Base-by-base conservation (phyloP, 2,329 filamentous ascomycete genomes). In the Nothophaeocryptopus gaeumannii region DNA sequence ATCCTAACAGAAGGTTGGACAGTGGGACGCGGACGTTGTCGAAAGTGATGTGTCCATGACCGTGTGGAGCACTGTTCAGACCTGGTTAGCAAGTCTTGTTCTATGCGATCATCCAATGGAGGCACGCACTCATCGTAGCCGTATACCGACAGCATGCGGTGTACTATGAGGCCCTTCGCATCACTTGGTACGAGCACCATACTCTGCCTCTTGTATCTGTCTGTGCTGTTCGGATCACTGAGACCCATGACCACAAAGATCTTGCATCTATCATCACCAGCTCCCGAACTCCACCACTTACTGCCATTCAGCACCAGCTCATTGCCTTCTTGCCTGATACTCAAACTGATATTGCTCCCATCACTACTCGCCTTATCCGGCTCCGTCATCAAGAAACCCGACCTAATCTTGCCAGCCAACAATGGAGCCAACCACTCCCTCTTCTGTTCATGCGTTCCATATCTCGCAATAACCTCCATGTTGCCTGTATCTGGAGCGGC, bases 241-340 rank as follows among this genome's bases (percentile, higher is more conserved):
- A 97, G 96, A 73, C 89, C 93, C 88, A 99, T 96, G 63, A 96
- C 90, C 55, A 99, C 85, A 75, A 96, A 97, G 69, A 99, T 78
- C 71, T 87, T 80, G 78, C 93, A 99, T 63, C 92, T 82, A 51
- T 86, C 87, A 73, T 99, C 93, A 51, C 93, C 93, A 13, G 91
- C 90, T 58, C 93, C 93, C 57, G 89, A 95, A 26, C 89, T 95
- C 93, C 93, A 99, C 93, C 93, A 99, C 89, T 99, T 99, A 82
- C 83, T 81, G 50, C 93, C 93, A 67, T 97, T 96, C 46, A 99
- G 79, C 13, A 97, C 83, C 67, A 93, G 96, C 62, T 93, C 83
- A 65, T 93, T 83, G 9, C 91, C 92, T 58, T 96, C 89, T 50
- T 81, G 83, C 59, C 76, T 80, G 68, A 99, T 96, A 51, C 78